Evolutionary conservation across 495 filamentous ascomycete species (phyloP).

Genomic region (Hapsidospora chrysogenum): DNA sequence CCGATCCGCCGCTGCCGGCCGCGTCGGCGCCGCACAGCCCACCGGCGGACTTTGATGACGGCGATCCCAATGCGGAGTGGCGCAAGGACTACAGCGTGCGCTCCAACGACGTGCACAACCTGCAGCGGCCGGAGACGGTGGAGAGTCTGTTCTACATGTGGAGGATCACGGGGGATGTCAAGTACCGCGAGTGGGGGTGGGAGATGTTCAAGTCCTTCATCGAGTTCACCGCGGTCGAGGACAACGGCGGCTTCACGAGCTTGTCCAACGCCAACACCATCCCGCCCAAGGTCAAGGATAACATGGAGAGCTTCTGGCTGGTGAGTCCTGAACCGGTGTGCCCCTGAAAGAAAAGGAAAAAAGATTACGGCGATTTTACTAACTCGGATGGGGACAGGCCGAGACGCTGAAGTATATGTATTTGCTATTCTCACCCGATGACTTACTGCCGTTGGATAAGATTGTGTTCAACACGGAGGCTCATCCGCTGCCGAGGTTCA

Average conservation of each 20-base stretch:
- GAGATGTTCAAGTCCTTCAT: constrained; percentile 91
- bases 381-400: constrained; percentile 33
- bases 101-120: constrained; percentile 62
- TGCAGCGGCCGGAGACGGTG: constrained; percentile 91
- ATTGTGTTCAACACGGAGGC: constrained; percentile 94
- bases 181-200: constrained; percentile 95
- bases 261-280: constrained; percentile 56
- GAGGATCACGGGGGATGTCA: constrained; percentile 83
- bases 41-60: constrained; percentile 27
- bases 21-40: constrained; percentile 30
- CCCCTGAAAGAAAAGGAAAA: no score
- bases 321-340: constrained; percentile 23
- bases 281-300: constrained; percentile 49
- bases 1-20: constrained; percentile 38
- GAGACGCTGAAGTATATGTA: constrained; percentile 98
- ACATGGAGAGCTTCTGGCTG: constrained; percentile 95
- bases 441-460: constrained; percentile 68
- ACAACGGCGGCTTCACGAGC: constrained; percentile 68
- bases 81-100: constrained; percentile 65
- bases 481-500: constrained; percentile 77
- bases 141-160: constrained; percentile 98
- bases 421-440: constrained; percentile 73
- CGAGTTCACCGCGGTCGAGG: constrained; percentile 58
- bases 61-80: constrained; percentile 42
- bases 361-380: no score